Conservation (phyloP, 2,329 filamentous ascomycete genomes). For the Emydomyces testavorans region DNA sequence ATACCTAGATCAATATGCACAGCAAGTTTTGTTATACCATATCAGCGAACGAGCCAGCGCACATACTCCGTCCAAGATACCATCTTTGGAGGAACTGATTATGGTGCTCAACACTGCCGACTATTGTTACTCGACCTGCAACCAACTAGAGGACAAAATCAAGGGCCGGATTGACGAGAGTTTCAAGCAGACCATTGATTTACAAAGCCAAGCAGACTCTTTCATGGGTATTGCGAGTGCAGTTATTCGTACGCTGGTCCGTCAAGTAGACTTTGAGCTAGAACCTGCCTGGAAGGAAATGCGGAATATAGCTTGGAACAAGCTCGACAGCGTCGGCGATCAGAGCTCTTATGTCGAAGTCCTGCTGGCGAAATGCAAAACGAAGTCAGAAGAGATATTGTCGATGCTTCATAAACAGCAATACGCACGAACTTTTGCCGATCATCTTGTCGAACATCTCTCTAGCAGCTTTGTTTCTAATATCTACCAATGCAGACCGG, state of each 20-base stretch:
- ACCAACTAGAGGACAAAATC: slow-evolving; percentile 88
- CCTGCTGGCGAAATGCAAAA: slow-evolving; percentile 61
- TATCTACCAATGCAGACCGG: slow-evolving; percentile 77
- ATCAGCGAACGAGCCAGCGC: slow-evolving; percentile 48
- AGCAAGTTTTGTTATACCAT: slow-evolving; percentile 73
- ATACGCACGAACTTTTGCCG: slow-evolving; percentile 87
- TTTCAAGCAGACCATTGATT: slow-evolving; percentile 62
- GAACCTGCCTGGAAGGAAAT: slow-evolving; percentile 92
- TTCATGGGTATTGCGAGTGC: slow-evolving; percentile 92
- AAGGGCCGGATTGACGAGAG: slow-evolving; percentile 78
- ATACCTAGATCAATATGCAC: slow-evolving; percentile 89
- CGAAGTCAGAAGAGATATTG: slow-evolving; percentile 62
- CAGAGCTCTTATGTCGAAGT: slow-evolving; percentile 86
- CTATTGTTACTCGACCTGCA: slow-evolving; percentile 90
- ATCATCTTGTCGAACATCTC: slow-evolving; percentile 85
- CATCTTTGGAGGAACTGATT: slow-evolving; percentile 60
- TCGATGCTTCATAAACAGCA: slow-evolving; percentile 74
- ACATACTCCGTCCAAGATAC: slow-evolving; percentile 42
- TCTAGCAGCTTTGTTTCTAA: slow-evolving; percentile 68
- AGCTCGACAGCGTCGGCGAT: slow-evolving; percentile 84
- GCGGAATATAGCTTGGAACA: slow-evolving; percentile 90
- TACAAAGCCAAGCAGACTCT: slow-evolving; percentile 85
- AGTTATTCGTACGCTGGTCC: slow-evolving; percentile 70
- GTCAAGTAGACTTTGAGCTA: slow-evolving; percentile 67
- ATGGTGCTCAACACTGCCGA: slow-evolving; percentile 92